Percentiles rank a stretch among this genome's conserved stretches.
Conservation (phyloP, 1,284 basidiomycete genomes). For the Cutaneotrichosporon dermatis region DNA sequence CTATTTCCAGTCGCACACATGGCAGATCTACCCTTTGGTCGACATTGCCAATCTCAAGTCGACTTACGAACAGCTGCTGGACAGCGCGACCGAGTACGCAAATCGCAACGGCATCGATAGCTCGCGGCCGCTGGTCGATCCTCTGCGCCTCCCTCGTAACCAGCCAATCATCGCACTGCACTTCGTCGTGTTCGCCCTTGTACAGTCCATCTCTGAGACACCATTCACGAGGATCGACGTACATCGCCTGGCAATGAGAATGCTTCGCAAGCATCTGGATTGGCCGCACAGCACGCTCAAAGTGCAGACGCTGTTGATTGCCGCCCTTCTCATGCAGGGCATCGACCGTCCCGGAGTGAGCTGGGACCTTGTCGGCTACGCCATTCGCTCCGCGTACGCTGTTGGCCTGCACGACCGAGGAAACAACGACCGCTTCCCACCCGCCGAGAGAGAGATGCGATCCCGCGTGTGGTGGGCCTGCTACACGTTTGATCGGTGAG, state of each 20-base stretch:
- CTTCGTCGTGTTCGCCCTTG: constrained; percentile 19
- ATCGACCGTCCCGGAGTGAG: constrained; percentile 14
- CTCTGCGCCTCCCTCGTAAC: constrained; percentile 2
- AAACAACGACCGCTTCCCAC: not conserved
- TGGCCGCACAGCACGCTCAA: constrained; percentile 21
- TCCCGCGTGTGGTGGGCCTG: constrained; percentile 21
- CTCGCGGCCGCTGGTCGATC: not conserved
- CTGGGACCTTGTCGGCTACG: constrained; percentile 22
- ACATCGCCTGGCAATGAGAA: constrained; percentile 6
- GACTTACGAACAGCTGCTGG: constrained; percentile 8
- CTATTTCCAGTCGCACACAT: constrained; percentile 10
- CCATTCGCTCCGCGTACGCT: constrained; percentile 19
- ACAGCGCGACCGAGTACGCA: not conserved
- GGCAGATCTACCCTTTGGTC: constrained; percentile 19
- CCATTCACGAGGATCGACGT: constrained; percentile 6
- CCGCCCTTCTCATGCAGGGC: constrained; percentile 21
- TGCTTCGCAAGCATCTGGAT: constrained; percentile 18
- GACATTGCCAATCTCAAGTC: not conserved
- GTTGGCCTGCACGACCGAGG: constrained; percentile 19
- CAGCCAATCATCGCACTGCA: constrained; percentile 19
- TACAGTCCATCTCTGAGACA: constrained; percentile 9
- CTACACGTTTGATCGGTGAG: constrained; percentile 21
- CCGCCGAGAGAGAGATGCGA: constrained; percentile 15
- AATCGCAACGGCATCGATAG: not conserved
- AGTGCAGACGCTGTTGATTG: constrained; percentile 19